Conservation (phyloP, 495 filamentous ascomycete genomes). For the Neurospora sp. region DNA sequence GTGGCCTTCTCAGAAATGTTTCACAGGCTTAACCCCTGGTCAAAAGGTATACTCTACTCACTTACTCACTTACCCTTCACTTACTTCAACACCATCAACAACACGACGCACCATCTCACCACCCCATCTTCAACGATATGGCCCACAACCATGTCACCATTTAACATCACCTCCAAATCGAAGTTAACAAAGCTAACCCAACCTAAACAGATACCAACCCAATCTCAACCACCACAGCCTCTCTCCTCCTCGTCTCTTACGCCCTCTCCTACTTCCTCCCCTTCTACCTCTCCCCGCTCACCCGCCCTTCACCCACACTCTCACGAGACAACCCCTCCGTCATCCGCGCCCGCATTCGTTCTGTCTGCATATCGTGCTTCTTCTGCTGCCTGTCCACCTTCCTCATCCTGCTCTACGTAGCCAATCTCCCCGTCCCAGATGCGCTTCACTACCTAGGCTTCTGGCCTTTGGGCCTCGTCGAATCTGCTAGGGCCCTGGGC, state of each 20-base stretch:
- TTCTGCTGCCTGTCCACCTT: constrained; percentile 50
- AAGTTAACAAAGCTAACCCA: background rate
- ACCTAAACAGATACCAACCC: constrained; percentile 1
- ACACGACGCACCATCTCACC: too few species aligned
- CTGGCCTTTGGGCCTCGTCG: constrained; percentile 58
- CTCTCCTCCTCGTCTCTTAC: constrained; percentile 49
- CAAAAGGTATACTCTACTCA: constrained; percentile 8
- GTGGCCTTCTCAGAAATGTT: constrained; percentile 11
- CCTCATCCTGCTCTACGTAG: constrained; percentile 39
- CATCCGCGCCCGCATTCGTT: constrained; percentile 75
- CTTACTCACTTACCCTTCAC: background rate
- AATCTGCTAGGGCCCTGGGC: constrained; percentile 46
- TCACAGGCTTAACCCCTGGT: constrained; percentile 20
- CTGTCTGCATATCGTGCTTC: constrained; percentile 62
- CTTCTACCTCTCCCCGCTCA: constrained; percentile 73
- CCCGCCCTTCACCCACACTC: constrained; percentile 70
- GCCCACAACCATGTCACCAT: background rate
- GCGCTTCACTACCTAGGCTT: constrained; percentile 59
- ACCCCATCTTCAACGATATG: too few species aligned
- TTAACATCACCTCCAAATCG: background rate
- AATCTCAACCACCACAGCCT: constrained; percentile 13
- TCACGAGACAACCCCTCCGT: constrained; percentile 83
- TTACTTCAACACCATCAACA: background rate
- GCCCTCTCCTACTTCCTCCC: constrained; percentile 82
- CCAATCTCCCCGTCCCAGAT: constrained; percentile 28